Base-by-base conservation (phyloP, 2,329 filamentous ascomycete species). In the Aspergillus piperis region DNA sequence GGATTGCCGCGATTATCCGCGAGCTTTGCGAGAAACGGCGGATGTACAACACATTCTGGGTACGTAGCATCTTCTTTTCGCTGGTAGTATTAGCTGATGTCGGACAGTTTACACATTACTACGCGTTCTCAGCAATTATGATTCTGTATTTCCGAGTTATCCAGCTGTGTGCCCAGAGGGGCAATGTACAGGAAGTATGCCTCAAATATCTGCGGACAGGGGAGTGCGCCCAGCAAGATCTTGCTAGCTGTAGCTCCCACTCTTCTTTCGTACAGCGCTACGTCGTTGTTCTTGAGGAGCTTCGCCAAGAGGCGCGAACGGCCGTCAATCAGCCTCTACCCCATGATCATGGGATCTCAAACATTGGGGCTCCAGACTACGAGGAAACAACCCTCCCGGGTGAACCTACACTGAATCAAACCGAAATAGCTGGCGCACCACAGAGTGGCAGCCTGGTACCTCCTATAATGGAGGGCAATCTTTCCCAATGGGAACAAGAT, bases 91-190 rank as follows among this genome's bases (percentile, higher is more conserved):
- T 8, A 4, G 15, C 49, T 52, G 5, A 52, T 30, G 5, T 8
- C 6, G 17, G 15, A 13, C 41, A 67, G 67, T 68, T 68, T 32
- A 69, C 67, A 0, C 77, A 78, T 23, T 82, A 82, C 57, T 79
- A 78, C 55, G 78, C 75, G 1, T 82, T 81, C 48, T 80, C 71
- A 11, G 80, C 80, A 0, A 75, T 79, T 2, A 77, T 80, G 1
- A 72, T 81, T 1, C 67, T 82, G 2, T 82, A 82, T 58, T 75
- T 82, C 3, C 79, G 78, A 44, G 73, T 75, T 4, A 81, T 82
- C 8, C 79, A 80, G 44, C 68, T 3, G 61, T 66, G 3, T 64
- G 69, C 2, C 62, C 68, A 36, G 68, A 71, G 25, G 67, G 64
- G 2, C 75, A 74, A 58, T 60, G 68, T n/a, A 3, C 52, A 36